Base-by-base conservation (phyloP, 148 eudicot genomes). In the Bassia scoparia region DNA sequence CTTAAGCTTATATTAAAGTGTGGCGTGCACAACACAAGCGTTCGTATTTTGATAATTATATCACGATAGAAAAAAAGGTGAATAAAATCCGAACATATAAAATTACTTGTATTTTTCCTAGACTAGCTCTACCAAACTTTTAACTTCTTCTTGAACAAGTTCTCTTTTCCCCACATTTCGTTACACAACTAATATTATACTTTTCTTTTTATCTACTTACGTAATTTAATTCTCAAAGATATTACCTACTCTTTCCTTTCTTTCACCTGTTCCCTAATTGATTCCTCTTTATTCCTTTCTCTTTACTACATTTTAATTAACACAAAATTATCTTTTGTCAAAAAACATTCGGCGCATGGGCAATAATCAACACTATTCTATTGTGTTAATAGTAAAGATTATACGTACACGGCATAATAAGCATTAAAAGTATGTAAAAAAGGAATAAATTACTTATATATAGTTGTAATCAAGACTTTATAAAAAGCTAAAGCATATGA, bases 351-450 rank as follows among this genome's bases (percentile, higher is more conserved):
- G 69, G 69, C 53, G 53, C 53, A 41, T 33, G 26, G 23, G 26
- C 24, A 34, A 33, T 62, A 35, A 63, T 53, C 14, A 66, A 43
- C n/a, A 66, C 50, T 66, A 66, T 4, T 43, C 16, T 66, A 66
- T 23, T 43, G 44, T 66, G 69, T 66, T 26, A 41, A 43, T 66
- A 66, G 69, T 26, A 66, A 66, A 66, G 52, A 66, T 66, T 66
- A 41, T 44, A 44, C 69, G 69, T 66, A 66, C 69, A 66, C 69
- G 69, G 53, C 53, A 66, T 44, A 41, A 61, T 61, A 66, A 66
- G 29, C 69, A 24, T 44, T 17, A 52, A 43, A 66, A 66, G 43
- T 7, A 23, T 41, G 43, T 43, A 31, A 66, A 43, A 66, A 66
- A 38, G 69, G 69, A 66, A 37, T 55, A 56, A 20, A 70, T 37